Base-by-base conservation (phyloP, 768 basidiomycete genomes). In the Termitomyces heimii region DNA sequence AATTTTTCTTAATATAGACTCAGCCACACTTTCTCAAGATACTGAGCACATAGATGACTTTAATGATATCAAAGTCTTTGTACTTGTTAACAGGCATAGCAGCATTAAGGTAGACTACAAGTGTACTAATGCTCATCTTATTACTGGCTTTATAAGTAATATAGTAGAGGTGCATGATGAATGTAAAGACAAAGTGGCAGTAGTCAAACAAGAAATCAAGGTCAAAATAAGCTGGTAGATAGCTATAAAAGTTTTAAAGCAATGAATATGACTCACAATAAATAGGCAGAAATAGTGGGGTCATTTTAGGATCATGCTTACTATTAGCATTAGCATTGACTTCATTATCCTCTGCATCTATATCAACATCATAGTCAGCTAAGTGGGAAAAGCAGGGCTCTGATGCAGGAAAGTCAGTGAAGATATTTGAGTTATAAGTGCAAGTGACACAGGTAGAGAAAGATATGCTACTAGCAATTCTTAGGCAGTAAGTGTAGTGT, bases 61-160 rank as follows among this genome's bases (percentile, higher is more conserved):
- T 89, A 2, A 77, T 76, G 16, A 86, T 88, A 68, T 90, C 88
- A 60, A 88, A 90, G 60, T 91, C 88, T 71, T 90, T 88, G 65
- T 89, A 82, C 70, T 90, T 90, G 67, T 89, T 88, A 28, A 74
- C 75, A 5, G 88, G 89, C 73, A 89, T 81, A 8, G 86, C 86
- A 3, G 87, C 82, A 64, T 90, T 90, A 56, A 91, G 77, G 68
- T 88, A 89, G 4, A 83, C 78, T 35, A 90, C 71, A 26, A 91
- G 73, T 10, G 85, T 72, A 3, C 85, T 84, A 65, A 90, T 82
- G 7, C 82, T 81, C 73, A 91, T 75, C 59, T 88, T 85, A 69
- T 90, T 88, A 24, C 77, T 70, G 16, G 74, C 62, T 58, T 82
- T 83, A 69, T 88, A 87, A 91, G 79, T 65, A 88, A 79, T 3